Conservation (phyloP, 116 monocot species). For the Papilionanthe hybrid region DNA sequence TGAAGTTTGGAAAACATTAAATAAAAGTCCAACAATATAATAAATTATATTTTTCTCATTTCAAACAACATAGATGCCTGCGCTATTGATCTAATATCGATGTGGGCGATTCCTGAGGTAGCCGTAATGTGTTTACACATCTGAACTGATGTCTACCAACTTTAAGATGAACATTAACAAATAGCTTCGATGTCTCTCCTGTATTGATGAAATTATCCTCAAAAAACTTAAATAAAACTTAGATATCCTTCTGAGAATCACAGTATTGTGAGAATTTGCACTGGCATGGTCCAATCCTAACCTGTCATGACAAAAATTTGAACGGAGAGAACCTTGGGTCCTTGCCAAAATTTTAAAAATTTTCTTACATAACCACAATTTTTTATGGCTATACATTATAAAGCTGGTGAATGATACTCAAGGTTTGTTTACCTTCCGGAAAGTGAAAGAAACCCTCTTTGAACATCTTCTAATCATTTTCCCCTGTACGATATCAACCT, state of each 20-base stretch:
- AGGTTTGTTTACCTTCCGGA: constrained; percentile 58
- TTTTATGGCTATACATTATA: background rate
- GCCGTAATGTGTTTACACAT: too few relatives aligned
- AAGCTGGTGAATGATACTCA: background rate
- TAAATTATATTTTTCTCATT: background rate
- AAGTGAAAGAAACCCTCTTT: constrained; percentile 89
- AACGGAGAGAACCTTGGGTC: too few relatives aligned
- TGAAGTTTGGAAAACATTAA: background rate
- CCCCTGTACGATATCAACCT: constrained; percentile 73
- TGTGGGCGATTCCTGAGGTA: too few relatives aligned
- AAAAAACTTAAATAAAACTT: background rate
- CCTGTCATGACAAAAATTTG: background rate
- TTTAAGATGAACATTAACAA: background rate
- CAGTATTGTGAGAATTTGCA: constrained; percentile 4
- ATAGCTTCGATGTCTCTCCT: too few relatives aligned
- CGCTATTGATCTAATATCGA: too few relatives aligned
- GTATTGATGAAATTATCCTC: background rate
- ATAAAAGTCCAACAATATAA: too few relatives aligned
- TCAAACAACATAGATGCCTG: background rate
- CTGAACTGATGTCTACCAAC: background rate
- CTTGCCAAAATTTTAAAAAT: background rate
- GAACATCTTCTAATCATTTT: constrained; percentile 46
- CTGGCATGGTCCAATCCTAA: constrained; percentile 3
- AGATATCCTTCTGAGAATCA: background rate
- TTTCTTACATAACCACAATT: background rate